phyloP scores from a whole-genome alignment of 306 rosid genomes.

The Corylus heterophylla region DNA sequence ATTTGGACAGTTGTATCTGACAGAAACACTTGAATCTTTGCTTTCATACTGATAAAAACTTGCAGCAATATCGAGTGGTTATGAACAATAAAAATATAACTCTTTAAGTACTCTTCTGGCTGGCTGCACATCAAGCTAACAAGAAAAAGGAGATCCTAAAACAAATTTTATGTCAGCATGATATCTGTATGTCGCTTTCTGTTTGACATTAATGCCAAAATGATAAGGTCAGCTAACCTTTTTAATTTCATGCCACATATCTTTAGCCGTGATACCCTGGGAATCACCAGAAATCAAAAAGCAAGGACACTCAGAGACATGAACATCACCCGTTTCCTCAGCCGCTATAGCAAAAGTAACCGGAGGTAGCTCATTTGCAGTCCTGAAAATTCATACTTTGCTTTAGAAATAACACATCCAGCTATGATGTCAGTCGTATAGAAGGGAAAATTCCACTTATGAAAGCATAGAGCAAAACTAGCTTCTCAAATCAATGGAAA shows the following conservation, averaged over 20 bases:
- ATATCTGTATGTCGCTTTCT: background rate
- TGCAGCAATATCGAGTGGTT: background rate
- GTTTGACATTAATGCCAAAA: background rate
- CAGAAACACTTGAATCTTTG: background rate
- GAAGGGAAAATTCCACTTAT: constrained; percentile 1
- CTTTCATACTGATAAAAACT: background rate
- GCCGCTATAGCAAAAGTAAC: constrained; percentile 90
- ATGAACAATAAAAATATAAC: background rate
- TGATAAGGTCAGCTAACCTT: constrained; percentile 42
- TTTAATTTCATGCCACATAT: constrained; percentile 89
- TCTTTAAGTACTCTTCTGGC: background rate
- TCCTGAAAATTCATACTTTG: constrained; percentile 44
- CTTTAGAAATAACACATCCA: background rate
- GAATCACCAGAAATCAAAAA: constrained; percentile 76
- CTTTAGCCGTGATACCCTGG: constrained; percentile 70
- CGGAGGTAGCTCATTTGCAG: constrained; percentile 59
- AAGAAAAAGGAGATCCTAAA: background rate
- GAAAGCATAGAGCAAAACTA: constrained; percentile 15
- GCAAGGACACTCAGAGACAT: constrained; percentile 78
- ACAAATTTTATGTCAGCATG: background rate
- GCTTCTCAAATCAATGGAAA: background rate
- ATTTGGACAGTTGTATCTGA: background rate
- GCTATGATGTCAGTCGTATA: background rate
- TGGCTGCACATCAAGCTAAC: background rate
- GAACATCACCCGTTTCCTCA: constrained; percentile 67